Conservation (phyloP, 208 protist species). For the Trypanosoma melophagium region DNA sequence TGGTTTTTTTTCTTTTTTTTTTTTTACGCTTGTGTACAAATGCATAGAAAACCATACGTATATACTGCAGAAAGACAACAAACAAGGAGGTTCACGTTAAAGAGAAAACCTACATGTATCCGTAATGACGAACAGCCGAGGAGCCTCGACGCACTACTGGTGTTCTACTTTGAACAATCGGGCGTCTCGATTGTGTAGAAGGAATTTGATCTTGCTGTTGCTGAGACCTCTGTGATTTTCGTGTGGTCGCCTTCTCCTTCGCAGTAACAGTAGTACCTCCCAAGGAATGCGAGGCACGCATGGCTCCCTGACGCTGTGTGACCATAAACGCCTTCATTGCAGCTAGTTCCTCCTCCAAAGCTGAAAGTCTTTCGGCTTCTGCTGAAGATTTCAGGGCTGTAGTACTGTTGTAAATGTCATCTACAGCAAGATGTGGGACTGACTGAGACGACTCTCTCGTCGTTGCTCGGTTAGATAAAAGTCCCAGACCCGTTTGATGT, state of each 20-base stretch:
- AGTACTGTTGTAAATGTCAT: background rate
- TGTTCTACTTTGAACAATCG: background rate
- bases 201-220: constrained; percentile 7
- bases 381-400: background rate
- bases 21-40: too few relatives aligned
- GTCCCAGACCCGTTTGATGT: background rate
- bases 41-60: constrained; percentile 13
- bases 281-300: background rate
- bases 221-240: too few relatives aligned
- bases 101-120: constrained; percentile 35
- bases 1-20: too few relatives aligned
- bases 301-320: constrained; percentile 18
- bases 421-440: constrained; percentile 9
- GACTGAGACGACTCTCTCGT: constrained; percentile 4
- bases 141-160: constrained; percentile 51
- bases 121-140: constrained; percentile 71
- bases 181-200: background rate
- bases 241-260: too few relatives aligned
- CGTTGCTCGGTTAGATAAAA: background rate
- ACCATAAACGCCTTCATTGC: constrained; percentile 59
- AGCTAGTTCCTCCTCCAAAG: constrained; percentile 68
- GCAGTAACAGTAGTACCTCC: background rate
- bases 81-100: constrained; percentile 12
- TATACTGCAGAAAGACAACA: constrained; percentile 15
- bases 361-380: constrained; percentile 32